Percentiles rank a stretch among this genome's conserved stretches.
phyloP scores from a whole-genome alignment of 345 rosid species.

The Melastoma malabathricum region DNA sequence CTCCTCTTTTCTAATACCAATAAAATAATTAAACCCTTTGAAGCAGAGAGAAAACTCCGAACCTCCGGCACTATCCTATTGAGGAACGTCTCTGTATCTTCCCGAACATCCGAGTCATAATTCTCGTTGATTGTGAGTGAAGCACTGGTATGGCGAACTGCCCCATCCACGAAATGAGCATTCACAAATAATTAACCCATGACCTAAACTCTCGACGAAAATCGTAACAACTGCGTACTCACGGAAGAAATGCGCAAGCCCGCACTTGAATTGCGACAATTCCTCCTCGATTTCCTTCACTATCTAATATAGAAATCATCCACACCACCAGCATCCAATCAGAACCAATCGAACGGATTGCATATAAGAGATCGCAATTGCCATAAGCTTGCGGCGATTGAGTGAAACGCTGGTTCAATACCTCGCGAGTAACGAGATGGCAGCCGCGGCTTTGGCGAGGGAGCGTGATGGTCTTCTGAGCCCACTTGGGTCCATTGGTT shows the following conservation, averaged over 20 bases:
- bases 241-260: slow-evolving; percentile 87
- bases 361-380: too few relatives aligned
- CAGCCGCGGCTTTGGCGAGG: slow-evolving; percentile 78
- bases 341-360: too few relatives aligned
- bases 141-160: slow-evolving; percentile 93
- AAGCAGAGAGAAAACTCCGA: not conserved
- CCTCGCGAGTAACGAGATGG: slow-evolving; percentile 85
- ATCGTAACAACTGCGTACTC: slow-evolving; percentile 7
- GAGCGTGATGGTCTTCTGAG: slow-evolving; percentile 79
- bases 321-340: too few relatives aligned
- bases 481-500: slow-evolving; percentile 71
- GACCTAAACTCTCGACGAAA: not conserved
- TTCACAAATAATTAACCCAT: too few relatives aligned
- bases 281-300: slow-evolving; percentile 62
- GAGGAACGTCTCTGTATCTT: slow-evolving; percentile 90
- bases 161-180: not conserved
- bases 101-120: slow-evolving; percentile 84
- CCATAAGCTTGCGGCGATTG: too few relatives aligned
- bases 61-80: slow-evolving; percentile 92
- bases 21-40: too few relatives aligned
- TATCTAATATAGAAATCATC: slow-evolving; percentile 28
- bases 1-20: too few relatives aligned
- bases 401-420: slow-evolving; percentile 21
- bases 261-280: slow-evolving; percentile 70
- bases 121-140: slow-evolving; percentile 95